These are phyloP conservation scores for Artomyces pyxidatus DNA, from an alignment of 768 basidiomycete species.

Conservation along the genomic window DNA sequence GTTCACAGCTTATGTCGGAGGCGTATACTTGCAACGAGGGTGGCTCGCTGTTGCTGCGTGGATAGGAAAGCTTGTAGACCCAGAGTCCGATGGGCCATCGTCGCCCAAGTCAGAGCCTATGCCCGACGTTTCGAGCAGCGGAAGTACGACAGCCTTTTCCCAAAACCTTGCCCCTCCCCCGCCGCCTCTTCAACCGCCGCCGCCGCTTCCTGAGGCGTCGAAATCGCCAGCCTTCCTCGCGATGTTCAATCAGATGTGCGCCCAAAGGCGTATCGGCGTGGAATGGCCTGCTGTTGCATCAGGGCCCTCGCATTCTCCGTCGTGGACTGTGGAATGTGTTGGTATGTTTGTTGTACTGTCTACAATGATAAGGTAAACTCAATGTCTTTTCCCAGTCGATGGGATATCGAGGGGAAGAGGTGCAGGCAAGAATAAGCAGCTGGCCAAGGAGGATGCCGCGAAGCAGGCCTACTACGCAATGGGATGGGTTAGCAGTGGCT, in stretches of 20 bases:
- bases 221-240: slow-evolving; percentile 53
- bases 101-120: neutral
- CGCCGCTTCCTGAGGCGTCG: slow-evolving; percentile 28
- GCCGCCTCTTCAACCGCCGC: slow-evolving; percentile 26
- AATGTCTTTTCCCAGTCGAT: slow-evolving; percentile 39
- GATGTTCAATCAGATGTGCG: slow-evolving; percentile 66
- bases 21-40: slow-evolving; percentile 6
- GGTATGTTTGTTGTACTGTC: slow-evolving; percentile 36
- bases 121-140: neutral
- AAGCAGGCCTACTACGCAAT: slow-evolving; percentile 62
- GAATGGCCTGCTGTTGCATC: slow-evolving; percentile 52
- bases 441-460: slow-evolving; percentile 74
- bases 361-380: neutral
- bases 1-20: slow-evolving; percentile 13
- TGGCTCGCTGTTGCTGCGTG: neutral
- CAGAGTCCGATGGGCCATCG: neutral
- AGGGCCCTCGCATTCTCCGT: slow-evolving; percentile 61
- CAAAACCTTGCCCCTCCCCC: slow-evolving; percentile 29
- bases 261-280: slow-evolving; percentile 54
- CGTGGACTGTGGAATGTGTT: slow-evolving; percentile 59
- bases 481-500: slow-evolving; percentile 45
- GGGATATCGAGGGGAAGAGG: slow-evolving; percentile 63
- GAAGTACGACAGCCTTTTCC: slow-evolving; percentile 20
- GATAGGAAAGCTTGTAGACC: slow-evolving; percentile 11
- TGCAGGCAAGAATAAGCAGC: slow-evolving; percentile 59